phyloP scores from a whole-genome alignment of 2,329 filamentous ascomycete genomes.

The Parascedosporium putredinis region DNA sequence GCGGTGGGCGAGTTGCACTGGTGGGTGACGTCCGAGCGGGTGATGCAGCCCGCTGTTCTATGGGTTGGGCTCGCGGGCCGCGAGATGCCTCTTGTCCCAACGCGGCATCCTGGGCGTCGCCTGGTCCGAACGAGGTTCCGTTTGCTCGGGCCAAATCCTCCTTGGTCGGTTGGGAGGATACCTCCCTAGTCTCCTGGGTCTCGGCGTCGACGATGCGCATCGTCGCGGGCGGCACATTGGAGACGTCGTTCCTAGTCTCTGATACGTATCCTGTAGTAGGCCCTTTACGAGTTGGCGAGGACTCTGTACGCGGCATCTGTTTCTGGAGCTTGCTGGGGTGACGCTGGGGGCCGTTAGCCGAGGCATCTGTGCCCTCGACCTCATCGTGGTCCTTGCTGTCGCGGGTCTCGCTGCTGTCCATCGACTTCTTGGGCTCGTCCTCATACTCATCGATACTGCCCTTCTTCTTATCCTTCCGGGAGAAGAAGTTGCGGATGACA shows the following conservation, averaged over 20 bases:
- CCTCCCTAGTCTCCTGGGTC: constrained; percentile 25
- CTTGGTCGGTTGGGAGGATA: constrained; percentile 5
- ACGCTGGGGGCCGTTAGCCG: constrained; percentile 38
- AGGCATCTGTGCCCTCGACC: constrained; percentile 40
- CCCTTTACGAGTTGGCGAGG: constrained; percentile 25
- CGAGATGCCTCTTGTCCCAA: neutral
- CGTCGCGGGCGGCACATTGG: constrained; percentile 44
- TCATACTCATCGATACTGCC: constrained; percentile 34
- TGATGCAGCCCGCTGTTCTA: constrained; percentile 41
- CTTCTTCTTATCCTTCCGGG: constrained; percentile 51
- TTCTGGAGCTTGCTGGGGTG: constrained; percentile 63
- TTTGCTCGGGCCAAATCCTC: constrained; percentile 16
- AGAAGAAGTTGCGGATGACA: constrained; percentile 50
- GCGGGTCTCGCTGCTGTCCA: constrained; percentile 9
- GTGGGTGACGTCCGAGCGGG: constrained; percentile 55
- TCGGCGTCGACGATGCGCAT: constrained; percentile 50
- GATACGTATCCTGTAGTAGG: constrained; percentile 18
- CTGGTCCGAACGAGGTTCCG: constrained; percentile 22
- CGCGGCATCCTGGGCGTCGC: neutral
- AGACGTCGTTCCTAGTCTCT: constrained; percentile 39
- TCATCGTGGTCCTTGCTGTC: constrained; percentile 20
- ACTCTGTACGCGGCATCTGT: constrained; percentile 40
- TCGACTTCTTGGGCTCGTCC: constrained; percentile 16
- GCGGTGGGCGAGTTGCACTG: constrained; percentile 45
- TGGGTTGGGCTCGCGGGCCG: neutral